Evolutionary conservation across 2,329 filamentous ascomycete species (phyloP), one percentile per base, ranked within the genome.

Genomic region (Eutypella sp.): DNA sequence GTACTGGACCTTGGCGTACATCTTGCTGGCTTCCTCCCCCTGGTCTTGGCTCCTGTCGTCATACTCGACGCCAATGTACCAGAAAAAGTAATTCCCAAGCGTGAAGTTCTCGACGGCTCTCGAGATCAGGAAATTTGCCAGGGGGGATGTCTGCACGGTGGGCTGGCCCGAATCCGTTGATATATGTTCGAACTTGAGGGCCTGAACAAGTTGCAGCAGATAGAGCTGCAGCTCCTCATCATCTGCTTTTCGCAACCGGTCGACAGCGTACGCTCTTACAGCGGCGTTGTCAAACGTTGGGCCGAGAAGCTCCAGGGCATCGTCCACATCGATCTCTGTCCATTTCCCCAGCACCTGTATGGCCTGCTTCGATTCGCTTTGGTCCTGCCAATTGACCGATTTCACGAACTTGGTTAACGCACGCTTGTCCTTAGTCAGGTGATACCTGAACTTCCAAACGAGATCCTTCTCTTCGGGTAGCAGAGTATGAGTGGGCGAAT

Each of bases 1-100:
- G 59, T 90, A 99, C 48, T 93, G 91, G 8, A 99, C 88, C 57
- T 92, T 90, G 23, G 88, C 85, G 66, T 96, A 99, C 16, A 97
- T 82, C 51, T 88, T 87, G 39, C 88, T 85, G 60, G 92, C 86
- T 46, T 84, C 82, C 4, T 81, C 74, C 19, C 82, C 78, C 56
- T 91, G 88, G 37, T 89, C 85, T 3, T 82, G 81, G 53, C 86
- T 90, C 48, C 76, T 74, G 63, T 96, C 92, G 56, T 95, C 89
- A 56, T 91, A 95, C 68, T 99, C 95, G 1, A 99, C 93, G 84
- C 96, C 96, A 2, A 99, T 76, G 65, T 97, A 99, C 93, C 93
- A 99, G 65, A 96, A 89, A 44, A 99, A 81, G 67, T 95, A 96
- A 63, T 95, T 99, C 24, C 92, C 93, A 2, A 99, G 77, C 48